These are phyloP conservation scores for Dactylellina leptospora DNA, from an alignment of 2,329 filamentous ascomycete genomes.

Conservation along the genomic window DNA sequence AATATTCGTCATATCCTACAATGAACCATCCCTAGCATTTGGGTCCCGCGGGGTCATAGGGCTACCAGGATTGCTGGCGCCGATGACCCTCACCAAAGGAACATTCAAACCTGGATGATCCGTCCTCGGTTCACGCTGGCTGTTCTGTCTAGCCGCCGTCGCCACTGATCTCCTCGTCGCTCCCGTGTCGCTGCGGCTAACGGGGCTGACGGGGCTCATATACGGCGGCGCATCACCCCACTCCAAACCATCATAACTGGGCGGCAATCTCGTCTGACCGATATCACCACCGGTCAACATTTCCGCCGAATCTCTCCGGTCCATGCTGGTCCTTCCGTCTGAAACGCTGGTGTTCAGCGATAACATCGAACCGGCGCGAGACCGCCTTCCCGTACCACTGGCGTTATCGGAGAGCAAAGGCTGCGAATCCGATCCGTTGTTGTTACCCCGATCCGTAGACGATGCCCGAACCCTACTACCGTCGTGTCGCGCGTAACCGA, in stretches of 20 bases:
- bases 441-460: slow-evolving; percentile 61
- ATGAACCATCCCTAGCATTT: slow-evolving; percentile 11
- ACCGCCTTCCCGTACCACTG: slow-evolving; percentile 25
- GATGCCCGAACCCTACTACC: slow-evolving; percentile 78
- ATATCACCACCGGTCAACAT: slow-evolving; percentile 43
- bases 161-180: slow-evolving; percentile 9
- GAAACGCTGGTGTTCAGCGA: slow-evolving; percentile 48
- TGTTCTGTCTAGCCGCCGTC: not conserved
- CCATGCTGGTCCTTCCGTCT: slow-evolving; percentile 31
- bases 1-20: slow-evolving; percentile 33
- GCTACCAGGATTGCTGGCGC: slow-evolving; percentile 42
- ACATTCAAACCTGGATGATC: slow-evolving; percentile 31
- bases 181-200: slow-evolving; percentile 17
- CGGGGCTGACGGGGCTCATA: slow-evolving; percentile 41
- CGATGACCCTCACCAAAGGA: slow-evolving; percentile 51
- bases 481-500: slow-evolving; percentile 79
- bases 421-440: slow-evolving; percentile 33
- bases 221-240: slow-evolving; percentile 53
- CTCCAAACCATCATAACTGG: slow-evolving; percentile 51
- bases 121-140: not conserved
- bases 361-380: slow-evolving; percentile 41
- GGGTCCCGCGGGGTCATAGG: slow-evolving; percentile 43
- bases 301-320: slow-evolving; percentile 44
- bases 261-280: slow-evolving; percentile 35
- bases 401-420: slow-evolving; percentile 39